A percentile compares a stretch with the other conserved stretches of the same genome.
These are phyloP conservation scores for Hirschioporus abietinus DNA, from an alignment of 768 basidiomycete species.

Conservation along the genomic window DNA sequence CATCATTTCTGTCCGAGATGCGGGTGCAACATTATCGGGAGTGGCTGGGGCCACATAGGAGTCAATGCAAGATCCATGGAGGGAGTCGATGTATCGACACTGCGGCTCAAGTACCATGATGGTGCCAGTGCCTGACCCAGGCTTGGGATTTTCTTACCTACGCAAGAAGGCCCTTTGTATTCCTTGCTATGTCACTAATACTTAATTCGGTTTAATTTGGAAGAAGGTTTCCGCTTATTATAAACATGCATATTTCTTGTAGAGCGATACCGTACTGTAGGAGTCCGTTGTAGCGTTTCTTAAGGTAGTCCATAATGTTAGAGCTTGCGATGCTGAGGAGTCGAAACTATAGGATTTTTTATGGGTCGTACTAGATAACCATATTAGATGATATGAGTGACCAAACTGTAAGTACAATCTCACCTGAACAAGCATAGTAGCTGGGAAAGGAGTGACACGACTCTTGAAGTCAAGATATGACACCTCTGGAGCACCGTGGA, in stretches of 20 bases:
- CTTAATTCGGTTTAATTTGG: background rate
- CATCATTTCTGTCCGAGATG: slow-evolving; percentile 1
- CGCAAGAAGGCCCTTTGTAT: background rate
- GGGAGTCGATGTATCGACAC: background rate
- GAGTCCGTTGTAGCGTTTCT: background rate
- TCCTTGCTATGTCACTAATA: background rate
- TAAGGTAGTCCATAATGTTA: background rate
- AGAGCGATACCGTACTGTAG: background rate
- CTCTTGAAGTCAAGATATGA: slow-evolving; percentile 14
- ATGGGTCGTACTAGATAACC: background rate
- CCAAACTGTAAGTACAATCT: background rate
- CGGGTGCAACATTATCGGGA: background rate
- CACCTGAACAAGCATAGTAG: slow-evolving; percentile 20
- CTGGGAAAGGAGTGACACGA: slow-evolving; percentile 18
- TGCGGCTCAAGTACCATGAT: background rate
- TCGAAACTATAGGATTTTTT: background rate
- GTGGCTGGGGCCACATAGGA: background rate
- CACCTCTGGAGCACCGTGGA: slow-evolving; percentile 4
- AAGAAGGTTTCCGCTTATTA: background rate
- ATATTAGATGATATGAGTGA: background rate
- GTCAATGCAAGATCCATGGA: background rate
- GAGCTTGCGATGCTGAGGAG: background rate
- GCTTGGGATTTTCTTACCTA: background rate
- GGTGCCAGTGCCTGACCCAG: background rate
- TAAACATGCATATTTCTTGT: background rate